These are phyloP conservation scores for Citrus trifoliata DNA, from an alignment of 345 rosid genomes.

Conservation along the genomic window DNA sequence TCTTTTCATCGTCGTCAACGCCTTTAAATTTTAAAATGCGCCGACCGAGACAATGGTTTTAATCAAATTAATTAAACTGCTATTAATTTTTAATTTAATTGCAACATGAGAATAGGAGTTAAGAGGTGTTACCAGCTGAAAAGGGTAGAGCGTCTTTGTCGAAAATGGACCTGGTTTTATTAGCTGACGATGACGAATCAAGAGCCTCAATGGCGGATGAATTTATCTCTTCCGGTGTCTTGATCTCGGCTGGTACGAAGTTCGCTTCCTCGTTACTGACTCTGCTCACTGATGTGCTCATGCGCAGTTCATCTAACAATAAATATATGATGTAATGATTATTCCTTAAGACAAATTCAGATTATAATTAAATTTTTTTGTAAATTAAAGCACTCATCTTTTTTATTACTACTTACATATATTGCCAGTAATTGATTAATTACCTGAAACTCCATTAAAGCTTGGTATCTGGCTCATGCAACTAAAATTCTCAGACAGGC, in stretches of 20 bases:
- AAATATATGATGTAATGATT: neutral
- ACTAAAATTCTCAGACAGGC: slow-evolving; percentile 47
- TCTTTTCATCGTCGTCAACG: slow-evolving; percentile 5
- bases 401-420: no score
- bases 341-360: neutral
- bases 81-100: no score
- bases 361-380: no score
- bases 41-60: no score
- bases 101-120: neutral
- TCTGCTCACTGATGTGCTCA: slow-evolving; percentile 32
- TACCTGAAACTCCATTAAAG: slow-evolving; percentile 40
- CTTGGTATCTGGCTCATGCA: slow-evolving; percentile 39
- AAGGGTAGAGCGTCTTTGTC: slow-evolving; percentile 14
- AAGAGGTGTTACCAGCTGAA: slow-evolving; percentile 24
- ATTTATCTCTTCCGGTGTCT: slow-evolving; percentile 42
- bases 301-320: slow-evolving; percentile 33
- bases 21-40: neutral
- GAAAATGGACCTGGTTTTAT: slow-evolving; percentile 22
- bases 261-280: slow-evolving; percentile 37
- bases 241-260: slow-evolving; percentile 29
- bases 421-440: neutral
- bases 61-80: no score
- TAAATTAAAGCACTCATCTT: no score
- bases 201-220: slow-evolving; percentile 18
- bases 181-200: slow-evolving; percentile 48